Percentiles rank a stretch among this genome's conserved stretches.
Evolutionary conservation across 202 grass and related monocot genomes (phyloP).

Genomic region (Bolboschoenoplectus hybrid): DNA sequence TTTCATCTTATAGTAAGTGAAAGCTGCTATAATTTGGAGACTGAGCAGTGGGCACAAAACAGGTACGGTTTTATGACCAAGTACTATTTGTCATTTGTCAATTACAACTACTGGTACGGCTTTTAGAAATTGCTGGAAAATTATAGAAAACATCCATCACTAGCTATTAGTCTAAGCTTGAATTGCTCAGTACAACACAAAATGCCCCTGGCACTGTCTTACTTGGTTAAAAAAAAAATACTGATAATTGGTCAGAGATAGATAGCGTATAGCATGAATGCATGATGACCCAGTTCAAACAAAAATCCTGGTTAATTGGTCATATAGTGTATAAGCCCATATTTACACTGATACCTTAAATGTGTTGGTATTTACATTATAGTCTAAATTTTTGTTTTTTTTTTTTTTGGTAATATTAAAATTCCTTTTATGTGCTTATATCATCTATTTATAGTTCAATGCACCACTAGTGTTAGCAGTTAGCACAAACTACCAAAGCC

Average conservation of each 20-base stretch:
- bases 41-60: not conserved
- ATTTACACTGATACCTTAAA: not conserved
- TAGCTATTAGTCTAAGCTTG: not conserved
- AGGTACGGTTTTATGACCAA: not conserved
- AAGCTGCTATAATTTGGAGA: not conserved
- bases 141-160: not conserved
- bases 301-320: not conserved
- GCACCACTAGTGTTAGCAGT: not conserved
- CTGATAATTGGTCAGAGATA: no score
- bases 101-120: not conserved
- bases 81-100: not conserved
- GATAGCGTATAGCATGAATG: no score
- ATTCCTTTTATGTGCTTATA: not conserved
- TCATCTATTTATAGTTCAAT: not conserved
- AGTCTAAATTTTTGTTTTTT: not conserved
- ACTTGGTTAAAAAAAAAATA: not conserved
- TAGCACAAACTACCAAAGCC: not conserved
- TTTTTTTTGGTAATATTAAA: no score
- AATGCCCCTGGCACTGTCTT: not conserved
- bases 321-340: not conserved
- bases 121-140: not conserved
- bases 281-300: not conserved
- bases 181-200: not conserved
- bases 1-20: not conserved
- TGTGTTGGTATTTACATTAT: not conserved